Base-by-base conservation (phyloP, 805 yeast genomes). In the Starmerella davenportii region DNA sequence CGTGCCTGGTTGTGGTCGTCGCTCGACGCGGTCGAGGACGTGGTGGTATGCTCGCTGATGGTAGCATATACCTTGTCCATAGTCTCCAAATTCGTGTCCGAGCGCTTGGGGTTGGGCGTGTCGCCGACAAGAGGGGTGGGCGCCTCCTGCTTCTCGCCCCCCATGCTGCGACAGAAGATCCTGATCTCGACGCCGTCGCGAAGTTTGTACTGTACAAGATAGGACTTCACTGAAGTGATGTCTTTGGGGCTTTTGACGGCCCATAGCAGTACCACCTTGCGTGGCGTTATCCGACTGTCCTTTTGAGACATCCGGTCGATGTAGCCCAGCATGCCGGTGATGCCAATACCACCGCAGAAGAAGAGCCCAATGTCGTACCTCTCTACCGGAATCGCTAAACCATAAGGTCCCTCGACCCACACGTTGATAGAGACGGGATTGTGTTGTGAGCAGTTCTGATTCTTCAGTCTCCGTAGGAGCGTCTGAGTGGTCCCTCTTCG, bases 281-380 rank as follows among this genome's bases (percentile, higher is more conserved):
- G 38, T 4, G 47, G 46, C 11, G 30, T 15, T 8, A 36, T 37
- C 19, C 38, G 41, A 15, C 33, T 35, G 7, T 38, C 32, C 29
- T 39, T 7, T 4, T 31, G 24, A 2, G 37, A 36, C 44, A 61
- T 41, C 38, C 43, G 39, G 35, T 55, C 59, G 8, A 69, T 70
- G 40, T 70, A 63, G 2, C 71, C 60, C 31, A 66, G 58, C 8
- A 70, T 59, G 1, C 73, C 76, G 0, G 80, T 70, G 49, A 74
- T 64, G 9, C 80, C 80, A 44, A 70, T 69, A 4, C 79, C 80
- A 8, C 79, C 79, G 3, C 76, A 74, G 31, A 74, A 54, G 33
- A 72, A 62, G 5, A 72, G 55, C 1, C 68, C 66, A 35, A 63
- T 61, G 27, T 61, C 62, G 47, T 66, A 71, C 17, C 63, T 59